Evolutionary conservation across 768 basidiomycete genomes (phyloP).

Genomic region (Termitomyces sp.): DNA sequence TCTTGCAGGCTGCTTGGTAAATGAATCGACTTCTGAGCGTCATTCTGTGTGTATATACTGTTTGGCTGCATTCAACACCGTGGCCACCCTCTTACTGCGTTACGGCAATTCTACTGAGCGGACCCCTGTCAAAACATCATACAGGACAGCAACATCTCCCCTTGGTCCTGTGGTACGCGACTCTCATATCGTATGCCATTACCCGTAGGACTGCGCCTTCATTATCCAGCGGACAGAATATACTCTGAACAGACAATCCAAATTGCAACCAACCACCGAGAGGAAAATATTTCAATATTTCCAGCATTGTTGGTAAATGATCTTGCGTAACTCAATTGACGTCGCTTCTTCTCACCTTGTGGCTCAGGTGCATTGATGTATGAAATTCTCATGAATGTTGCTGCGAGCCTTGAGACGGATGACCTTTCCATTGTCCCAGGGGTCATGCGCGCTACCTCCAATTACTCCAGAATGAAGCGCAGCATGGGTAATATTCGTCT

Average conservation of each 20-base stretch:
- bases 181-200: slow-evolving; percentile 43
- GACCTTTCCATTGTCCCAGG: slow-evolving; percentile 81
- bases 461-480: too few species aligned
- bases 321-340: not conserved
- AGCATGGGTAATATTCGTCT: slow-evolving; percentile 48
- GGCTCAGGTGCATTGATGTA: slow-evolving; percentile 48
- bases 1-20: slow-evolving; percentile 47
- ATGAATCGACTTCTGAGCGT: slow-evolving; percentile 30
- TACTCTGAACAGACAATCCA: slow-evolving; percentile 69
- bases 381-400: slow-evolving; percentile 58
- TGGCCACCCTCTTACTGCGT: slow-evolving; percentile 40
- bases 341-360: not conserved
- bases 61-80: slow-evolving; percentile 47
- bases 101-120: slow-evolving; percentile 53
- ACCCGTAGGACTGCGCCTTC: slow-evolving; percentile 58
- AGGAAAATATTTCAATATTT: slow-evolving; percentile 79
- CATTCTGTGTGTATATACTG: slow-evolving; percentile 55
- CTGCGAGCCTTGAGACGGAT: slow-evolving; percentile 75
- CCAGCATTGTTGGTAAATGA: slow-evolving; percentile 46
- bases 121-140: slow-evolving; percentile 24
- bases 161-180: too few species aligned
- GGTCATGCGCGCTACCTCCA: slow-evolving; percentile 67
- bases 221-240: too few species aligned
- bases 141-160: slow-evolving; percentile 15
- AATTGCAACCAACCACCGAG: slow-evolving; percentile 52